A percentile compares a stretch with the other conserved stretches of the same genome.
phyloP scores from a whole-genome alignment of 2,329 filamentous ascomycete species.

The Xylariales sp. region DNA sequence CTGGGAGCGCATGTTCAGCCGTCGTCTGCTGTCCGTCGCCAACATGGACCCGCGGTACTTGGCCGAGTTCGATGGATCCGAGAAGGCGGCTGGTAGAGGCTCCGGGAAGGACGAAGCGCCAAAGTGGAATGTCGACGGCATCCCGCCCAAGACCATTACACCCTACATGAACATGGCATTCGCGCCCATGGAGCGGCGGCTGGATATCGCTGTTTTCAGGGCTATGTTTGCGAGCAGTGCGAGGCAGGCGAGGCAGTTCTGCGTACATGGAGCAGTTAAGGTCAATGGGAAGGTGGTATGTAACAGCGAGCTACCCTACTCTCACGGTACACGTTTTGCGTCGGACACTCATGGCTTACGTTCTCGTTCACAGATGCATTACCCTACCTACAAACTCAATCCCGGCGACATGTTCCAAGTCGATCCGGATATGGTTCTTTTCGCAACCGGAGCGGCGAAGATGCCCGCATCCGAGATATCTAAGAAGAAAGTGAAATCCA shows the following conservation, averaged over 20 bases:
- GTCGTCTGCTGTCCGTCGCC: constrained; percentile 74
- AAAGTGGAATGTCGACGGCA: not conserved
- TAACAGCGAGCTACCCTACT: no score
- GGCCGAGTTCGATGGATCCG: constrained; percentile 74
- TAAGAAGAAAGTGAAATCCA: constrained; percentile 17
- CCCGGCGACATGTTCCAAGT: constrained; percentile 99
- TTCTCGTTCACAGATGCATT: constrained; percentile 64
- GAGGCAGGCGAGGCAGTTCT: constrained; percentile 89
- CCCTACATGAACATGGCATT: constrained; percentile 98
- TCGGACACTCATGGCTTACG: no score
- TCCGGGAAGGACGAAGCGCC: constrained; percentile 53
- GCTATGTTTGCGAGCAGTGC: constrained; percentile 91
- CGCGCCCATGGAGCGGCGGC: constrained; percentile 80
- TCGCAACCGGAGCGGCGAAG: constrained; percentile 75
- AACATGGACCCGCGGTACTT: constrained; percentile 80
- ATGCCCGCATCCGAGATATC: constrained; percentile 24
- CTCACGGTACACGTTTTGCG: no score
- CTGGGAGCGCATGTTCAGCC: constrained; percentile 90
- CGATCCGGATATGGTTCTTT: constrained; percentile 81
- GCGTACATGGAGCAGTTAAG: constrained; percentile 86
- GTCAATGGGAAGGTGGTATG: constrained; percentile 93
- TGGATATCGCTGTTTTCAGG: constrained; percentile 93
- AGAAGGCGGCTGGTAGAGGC: constrained; percentile 78
- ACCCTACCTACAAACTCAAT: constrained; percentile 90
- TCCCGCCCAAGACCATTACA: constrained; percentile 41